Evolutionary conservation across 78 protist species (phyloP), one percentile per base, ranked within the genome.

Genomic region (Anaeramoeba ignava): DNA sequence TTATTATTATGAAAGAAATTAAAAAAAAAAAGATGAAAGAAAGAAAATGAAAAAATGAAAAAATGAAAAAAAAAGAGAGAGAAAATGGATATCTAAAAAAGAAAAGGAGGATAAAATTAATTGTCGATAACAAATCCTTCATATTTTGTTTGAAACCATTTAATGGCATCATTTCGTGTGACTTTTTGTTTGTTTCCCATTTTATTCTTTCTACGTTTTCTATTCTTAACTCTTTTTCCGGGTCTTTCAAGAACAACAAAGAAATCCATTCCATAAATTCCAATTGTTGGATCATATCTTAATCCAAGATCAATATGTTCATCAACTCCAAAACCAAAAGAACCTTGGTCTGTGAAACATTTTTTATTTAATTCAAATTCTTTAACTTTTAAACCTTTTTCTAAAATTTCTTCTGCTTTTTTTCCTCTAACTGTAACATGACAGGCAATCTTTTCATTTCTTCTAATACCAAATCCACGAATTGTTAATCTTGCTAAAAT

Each of bases 201-300:
- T 78, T 81, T 40, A 78, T 83, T 3, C 37, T 0, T 12, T 38
- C 38, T 0, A 86, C 90, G 92, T 85, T 88, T 89, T 87, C 93
- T 89, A 40, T 40, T 41, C 82, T 92, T 40, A 33, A 96, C 95
- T 85, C 97, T 92, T 78, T 97, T 95, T 27, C 91, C 91, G 89
- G 94, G 93, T 86, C 99, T 93, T 40, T 81, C 40, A 54, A 96
- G 92, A 80, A 94, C 94, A 67, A 96, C 96, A 93, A 83, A 93
- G 95, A 97, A 95, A 91, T 96, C 97, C 99, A 96, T 94, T 88
- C 99, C 99, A 92, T 93, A 96, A 87, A 98, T 97, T 81, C 99
- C 99, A 78, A 90, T 92, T 81, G 87, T 39, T 78, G 99, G 99
- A 89, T 98, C 98, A 94, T 96, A 96, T 90, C 94, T 94, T 17